Evolutionary conservation across 2,329 filamentous ascomycete species (phyloP).

Genomic region (Hymenoscyphus salicellus): DNA sequence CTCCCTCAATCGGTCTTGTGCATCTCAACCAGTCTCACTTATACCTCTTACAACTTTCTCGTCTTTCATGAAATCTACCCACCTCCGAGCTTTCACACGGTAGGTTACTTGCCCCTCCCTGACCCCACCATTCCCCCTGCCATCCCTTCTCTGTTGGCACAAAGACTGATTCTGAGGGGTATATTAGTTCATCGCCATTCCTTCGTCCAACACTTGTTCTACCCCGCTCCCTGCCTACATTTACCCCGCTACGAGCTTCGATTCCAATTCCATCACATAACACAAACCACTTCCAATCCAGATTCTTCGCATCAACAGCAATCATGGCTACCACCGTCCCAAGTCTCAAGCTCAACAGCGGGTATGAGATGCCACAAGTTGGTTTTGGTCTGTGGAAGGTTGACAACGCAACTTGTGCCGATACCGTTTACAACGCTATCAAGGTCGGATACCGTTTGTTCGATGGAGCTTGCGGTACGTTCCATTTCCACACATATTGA

Average conservation of each 20-base stretch:
- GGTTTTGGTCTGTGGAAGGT: constrained; percentile 71
- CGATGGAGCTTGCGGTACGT: constrained; percentile 56
- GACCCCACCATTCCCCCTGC: neutral
- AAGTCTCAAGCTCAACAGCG: constrained; percentile 46
- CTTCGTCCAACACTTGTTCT: neutral
- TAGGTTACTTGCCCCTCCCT: neutral
- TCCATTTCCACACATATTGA: neutral
- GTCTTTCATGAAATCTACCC: neutral
- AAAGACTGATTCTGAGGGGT: neutral
- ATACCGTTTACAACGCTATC: constrained; percentile 65
- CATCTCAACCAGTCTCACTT: neutral
- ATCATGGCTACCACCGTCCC: constrained; percentile 33
- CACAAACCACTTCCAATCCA: constrained; percentile 9
- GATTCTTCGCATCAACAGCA: constrained; percentile 18
- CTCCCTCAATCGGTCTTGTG: neutral
- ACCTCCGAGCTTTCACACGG: neutral
- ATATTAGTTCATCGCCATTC: neutral
- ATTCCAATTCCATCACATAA: constrained; percentile 1
- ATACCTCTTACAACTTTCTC: neutral
- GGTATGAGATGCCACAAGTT: constrained; percentile 56
- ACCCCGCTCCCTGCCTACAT: neutral
- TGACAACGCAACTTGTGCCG: constrained; percentile 58
- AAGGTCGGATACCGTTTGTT: constrained; percentile 60
- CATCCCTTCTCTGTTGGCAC: neutral
- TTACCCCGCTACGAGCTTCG: neutral